These are phyloP conservation scores for Populus hybrid DNA, from an alignment of 441 rosid genomes.

Conservation along the genomic window DNA sequence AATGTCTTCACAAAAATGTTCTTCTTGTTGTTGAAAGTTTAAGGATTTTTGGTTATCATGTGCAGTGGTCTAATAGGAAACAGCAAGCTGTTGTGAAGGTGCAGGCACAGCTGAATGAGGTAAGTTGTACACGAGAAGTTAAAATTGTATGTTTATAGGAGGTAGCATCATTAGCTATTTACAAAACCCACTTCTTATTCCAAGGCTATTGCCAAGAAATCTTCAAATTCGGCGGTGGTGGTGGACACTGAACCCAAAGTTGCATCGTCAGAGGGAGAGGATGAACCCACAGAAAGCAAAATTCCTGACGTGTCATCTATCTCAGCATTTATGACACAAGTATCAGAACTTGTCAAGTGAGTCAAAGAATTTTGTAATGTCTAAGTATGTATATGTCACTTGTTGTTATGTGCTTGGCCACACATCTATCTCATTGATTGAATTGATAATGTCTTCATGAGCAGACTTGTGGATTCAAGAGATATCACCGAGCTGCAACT, in stretches of 20 bases:
- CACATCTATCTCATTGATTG: not conserved
- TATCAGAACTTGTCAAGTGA: constrained; percentile 83
- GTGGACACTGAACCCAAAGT: constrained; percentile 28
- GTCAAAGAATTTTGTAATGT: constrained; percentile 19
- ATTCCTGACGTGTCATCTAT: constrained; percentile 51
- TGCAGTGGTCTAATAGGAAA: constrained; percentile 42
- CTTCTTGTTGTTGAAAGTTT: not conserved
- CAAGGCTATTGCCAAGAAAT: constrained; percentile 44
- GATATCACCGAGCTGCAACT: constrained; percentile 80
- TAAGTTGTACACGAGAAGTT: constrained; percentile 24
- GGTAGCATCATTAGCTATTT: constrained; percentile 5
- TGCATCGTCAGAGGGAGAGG: constrained; percentile 37
- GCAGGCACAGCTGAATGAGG: constrained; percentile 60
- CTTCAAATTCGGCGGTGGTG: constrained; percentile 48
- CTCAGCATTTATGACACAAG: constrained; percentile 76
- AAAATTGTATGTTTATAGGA: constrained; percentile 3
- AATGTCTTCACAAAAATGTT: not conserved
- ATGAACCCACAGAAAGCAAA: constrained; percentile 23
- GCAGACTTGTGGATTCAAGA: constrained; percentile 88
- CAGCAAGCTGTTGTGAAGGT: constrained; percentile 35
- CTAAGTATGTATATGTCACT: not conserved
- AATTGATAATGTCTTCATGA: constrained; percentile 16
- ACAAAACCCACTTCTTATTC: constrained; percentile 11
- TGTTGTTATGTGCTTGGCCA: not conserved
- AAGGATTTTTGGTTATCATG: not conserved